Base-by-base conservation (phyloP, 83 land plant species). In the Picea mariana region DNA sequence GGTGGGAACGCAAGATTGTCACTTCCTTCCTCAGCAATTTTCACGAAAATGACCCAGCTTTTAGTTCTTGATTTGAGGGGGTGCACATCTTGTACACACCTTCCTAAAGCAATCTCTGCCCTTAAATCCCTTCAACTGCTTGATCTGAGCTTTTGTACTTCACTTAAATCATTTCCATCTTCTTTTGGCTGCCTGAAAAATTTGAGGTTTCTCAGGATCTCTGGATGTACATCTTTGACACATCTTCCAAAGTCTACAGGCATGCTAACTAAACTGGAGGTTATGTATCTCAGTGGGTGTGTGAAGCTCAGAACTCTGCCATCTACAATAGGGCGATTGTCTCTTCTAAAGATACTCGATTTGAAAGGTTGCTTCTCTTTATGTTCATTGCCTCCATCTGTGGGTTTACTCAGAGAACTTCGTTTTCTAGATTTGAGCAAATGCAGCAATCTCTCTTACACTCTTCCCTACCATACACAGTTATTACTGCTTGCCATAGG, bases 251-350 rank as follows among this genome's bases (percentile, higher is more conserved):
- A 62, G n/a, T 24, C 85, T 24, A 24, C 38, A 26, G 82, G 85
- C 18, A 18, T 4, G 21, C 85, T 83, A 38, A 42, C 17, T 17
- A 34, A 79, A 20, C 82, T 83, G 27, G 81, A 62, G 58, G 52
- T 65, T 6, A 31, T 83, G 80, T 61, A 83, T n/a, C 81, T 83
- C 38, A 79, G 71, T 83, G 67, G 63, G 20, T 83, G 85, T 79
- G 34, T 31, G 17, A 63, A 49, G 73, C 72, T 83, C 42, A 78
- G 34, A 78, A 64, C 58, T 16, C 68, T 83, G 67, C 85, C 85
- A 42, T 62, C 67, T n/a, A 62, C 73, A 23, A n/a, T 83, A 49
- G 85, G 84, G 34, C 21, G 38, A 12, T 26, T 83, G 38, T 81
- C 71, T 79, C 66, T 47, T n/a, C 85, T 83, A 16, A 44, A 49